phyloP scores from a whole-genome alignment of 805 yeast species.

The Scheffersomyces amazonensis region DNA sequence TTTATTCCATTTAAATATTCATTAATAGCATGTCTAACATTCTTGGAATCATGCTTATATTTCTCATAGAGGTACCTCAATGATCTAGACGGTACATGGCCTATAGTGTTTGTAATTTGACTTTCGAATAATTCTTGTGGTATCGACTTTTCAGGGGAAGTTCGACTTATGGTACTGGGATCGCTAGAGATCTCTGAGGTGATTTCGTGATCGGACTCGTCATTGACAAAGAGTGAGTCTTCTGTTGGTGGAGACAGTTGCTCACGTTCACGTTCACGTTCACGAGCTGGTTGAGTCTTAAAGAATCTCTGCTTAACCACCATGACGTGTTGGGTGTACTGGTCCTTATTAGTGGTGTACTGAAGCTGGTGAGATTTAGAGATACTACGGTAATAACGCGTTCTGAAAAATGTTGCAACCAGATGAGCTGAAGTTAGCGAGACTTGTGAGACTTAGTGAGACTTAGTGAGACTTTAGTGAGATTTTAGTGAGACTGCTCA shows the following conservation, averaged over 20 bases:
- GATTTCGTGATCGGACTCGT: not conserved
- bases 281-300: not conserved
- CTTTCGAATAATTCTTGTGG: constrained; percentile 9
- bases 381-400: no score
- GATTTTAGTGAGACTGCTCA: no score
- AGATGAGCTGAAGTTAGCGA: no score
- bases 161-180: not conserved
- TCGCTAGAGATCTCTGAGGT: not conserved
- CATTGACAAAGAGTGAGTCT: constrained; percentile 7
- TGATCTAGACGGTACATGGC: constrained; percentile 4
- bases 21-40: constrained; percentile 23
- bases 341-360: no score
- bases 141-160: not conserved
- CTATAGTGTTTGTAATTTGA: constrained; percentile 12
- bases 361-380: no score
- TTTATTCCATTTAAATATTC: constrained; percentile 48
- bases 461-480: no score
- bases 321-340: no score
- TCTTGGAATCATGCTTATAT: constrained; percentile 9
- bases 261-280: no score
- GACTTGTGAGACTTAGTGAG: no score
- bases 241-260: not conserved
- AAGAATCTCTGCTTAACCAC: constrained; percentile 4
- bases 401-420: no score
- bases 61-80: constrained; percentile 11